These are phyloP conservation scores for Amoebophrya sp. DNA, from an alignment of 169 alveolate species.

Conservation along the genomic window DNA sequence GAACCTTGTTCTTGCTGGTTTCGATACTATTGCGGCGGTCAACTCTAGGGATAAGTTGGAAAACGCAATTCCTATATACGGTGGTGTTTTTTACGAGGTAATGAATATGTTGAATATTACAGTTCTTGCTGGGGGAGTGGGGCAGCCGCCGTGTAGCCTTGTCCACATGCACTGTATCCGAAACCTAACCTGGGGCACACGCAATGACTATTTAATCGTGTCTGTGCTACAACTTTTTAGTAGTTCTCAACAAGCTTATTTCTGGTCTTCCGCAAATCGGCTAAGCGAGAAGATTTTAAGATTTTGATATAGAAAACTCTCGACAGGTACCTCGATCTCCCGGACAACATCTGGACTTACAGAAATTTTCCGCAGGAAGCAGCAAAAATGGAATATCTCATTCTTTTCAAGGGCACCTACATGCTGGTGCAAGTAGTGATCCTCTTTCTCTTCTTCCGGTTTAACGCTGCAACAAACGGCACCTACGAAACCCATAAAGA, in stretches of 20 bases:
- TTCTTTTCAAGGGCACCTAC: background rate
- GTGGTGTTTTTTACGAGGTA: background rate
- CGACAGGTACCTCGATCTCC: background rate
- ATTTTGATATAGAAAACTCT: too few relatives aligned
- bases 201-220: too few relatives aligned
- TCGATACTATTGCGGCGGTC: background rate
- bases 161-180: too few relatives aligned
- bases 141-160: too few relatives aligned
- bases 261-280: too few relatives aligned
- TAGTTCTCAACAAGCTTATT: too few relatives aligned
- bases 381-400: background rate
- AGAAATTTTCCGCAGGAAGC: background rate
- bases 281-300: too few relatives aligned
- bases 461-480: too few relatives aligned
- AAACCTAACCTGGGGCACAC: too few relatives aligned
- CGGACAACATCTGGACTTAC: background rate
- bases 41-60: background rate
- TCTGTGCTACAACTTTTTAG: too few relatives aligned
- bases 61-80: background rate
- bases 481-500: background rate
- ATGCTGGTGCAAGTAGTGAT: background rate
- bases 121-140: too few relatives aligned
- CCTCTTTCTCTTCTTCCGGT: background rate
- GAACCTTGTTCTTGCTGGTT: background rate
- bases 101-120: too few relatives aligned